phyloP scores from a whole-genome alignment of 768 basidiomycete species.

The Hypsizygus marmoreus region DNA sequence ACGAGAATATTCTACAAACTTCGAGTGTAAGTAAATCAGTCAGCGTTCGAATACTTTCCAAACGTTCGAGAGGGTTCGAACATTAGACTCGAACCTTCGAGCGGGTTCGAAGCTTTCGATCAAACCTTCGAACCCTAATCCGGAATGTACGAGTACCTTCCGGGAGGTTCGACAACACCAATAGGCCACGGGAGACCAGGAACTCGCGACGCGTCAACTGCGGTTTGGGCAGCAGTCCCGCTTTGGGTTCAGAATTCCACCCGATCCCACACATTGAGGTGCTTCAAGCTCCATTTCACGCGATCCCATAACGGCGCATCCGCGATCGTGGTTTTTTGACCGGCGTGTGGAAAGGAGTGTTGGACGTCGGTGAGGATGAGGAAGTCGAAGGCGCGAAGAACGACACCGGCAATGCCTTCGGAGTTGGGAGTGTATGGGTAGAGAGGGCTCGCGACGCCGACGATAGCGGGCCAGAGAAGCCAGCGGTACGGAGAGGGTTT shows the following conservation, averaged over 20 bases:
- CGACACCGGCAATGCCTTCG: neutral
- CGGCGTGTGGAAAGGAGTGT: constrained; percentile 6
- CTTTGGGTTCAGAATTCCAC: constrained; percentile 13
- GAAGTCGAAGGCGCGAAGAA: constrained; percentile 9
- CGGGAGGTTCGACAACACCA: no score
- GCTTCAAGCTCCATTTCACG: constrained; percentile 11
- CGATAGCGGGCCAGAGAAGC: constrained; percentile 10
- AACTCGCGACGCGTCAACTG: neutral
- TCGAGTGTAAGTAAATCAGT: no score
- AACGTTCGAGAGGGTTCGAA: no score
- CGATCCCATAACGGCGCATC: constrained; percentile 7
- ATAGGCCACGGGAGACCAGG: neutral
- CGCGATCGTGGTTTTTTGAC: constrained; percentile 13
- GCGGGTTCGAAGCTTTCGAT: no score
- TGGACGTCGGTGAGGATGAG: constrained; percentile 18
- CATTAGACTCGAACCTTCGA: no score
- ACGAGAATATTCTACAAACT: no score
- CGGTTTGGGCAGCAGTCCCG: constrained; percentile 9
- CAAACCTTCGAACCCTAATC: no score
- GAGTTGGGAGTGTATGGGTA: constrained; percentile 1
- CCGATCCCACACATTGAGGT: constrained; percentile 12
- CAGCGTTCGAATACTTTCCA: no score
- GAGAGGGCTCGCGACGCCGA: neutral
- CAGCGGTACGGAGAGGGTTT: constrained; percentile 13
- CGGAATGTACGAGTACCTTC: no score